Evolutionary conservation across 768 basidiomycete genomes (phyloP).

Genomic region (Hypholoma fasciculare): DNA sequence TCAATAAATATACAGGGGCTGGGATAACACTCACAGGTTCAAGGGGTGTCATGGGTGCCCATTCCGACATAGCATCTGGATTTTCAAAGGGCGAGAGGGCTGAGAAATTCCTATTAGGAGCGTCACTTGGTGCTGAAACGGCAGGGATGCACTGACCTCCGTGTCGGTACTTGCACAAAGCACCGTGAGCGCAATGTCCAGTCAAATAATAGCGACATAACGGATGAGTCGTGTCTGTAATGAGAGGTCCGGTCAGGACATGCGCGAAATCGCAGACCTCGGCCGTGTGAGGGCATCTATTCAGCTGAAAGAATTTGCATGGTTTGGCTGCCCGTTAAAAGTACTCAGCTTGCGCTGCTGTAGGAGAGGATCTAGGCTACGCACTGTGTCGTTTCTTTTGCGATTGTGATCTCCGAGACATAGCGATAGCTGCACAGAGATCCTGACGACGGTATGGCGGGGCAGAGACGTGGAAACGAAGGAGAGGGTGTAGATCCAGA

Average conservation of each 20-base stretch:
- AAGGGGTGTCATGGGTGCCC: slow-evolving; percentile 10
- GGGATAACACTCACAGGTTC: slow-evolving; percentile 17
- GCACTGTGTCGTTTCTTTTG: slow-evolving; percentile 43
- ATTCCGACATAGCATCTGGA: slow-evolving; percentile 8
- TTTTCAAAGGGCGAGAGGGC: neutral
- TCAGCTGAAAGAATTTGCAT: slow-evolving; percentile 47
- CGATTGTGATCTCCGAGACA: slow-evolving; percentile 32
- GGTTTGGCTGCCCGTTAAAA: slow-evolving; percentile 39
- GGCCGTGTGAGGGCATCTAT: slow-evolving; percentile 41
- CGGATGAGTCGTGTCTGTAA: slow-evolving; percentile 2
- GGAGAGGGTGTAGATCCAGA: neutral
- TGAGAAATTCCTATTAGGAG: neutral
- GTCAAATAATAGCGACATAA: slow-evolving; percentile 34
- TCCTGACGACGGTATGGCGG: neutral
- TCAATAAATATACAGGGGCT: slow-evolving; percentile 1
- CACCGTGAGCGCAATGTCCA: slow-evolving; percentile 37
- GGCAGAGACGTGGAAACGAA: neutral
- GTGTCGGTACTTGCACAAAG: slow-evolving; percentile 39
- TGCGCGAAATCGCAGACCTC: slow-evolving; percentile 51
- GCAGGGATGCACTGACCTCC: slow-evolving; percentile 16
- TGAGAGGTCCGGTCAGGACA: slow-evolving; percentile 28
- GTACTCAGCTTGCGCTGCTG: slow-evolving; percentile 10
- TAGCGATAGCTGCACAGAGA: slow-evolving; percentile 4
- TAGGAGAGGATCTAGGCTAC: neutral
- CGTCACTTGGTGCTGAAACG: neutral